These are phyloP conservation scores for Fusarium fracticaudum DNA, from an alignment of 2,329 filamentous ascomycete species.

Conservation along the genomic window DNA sequence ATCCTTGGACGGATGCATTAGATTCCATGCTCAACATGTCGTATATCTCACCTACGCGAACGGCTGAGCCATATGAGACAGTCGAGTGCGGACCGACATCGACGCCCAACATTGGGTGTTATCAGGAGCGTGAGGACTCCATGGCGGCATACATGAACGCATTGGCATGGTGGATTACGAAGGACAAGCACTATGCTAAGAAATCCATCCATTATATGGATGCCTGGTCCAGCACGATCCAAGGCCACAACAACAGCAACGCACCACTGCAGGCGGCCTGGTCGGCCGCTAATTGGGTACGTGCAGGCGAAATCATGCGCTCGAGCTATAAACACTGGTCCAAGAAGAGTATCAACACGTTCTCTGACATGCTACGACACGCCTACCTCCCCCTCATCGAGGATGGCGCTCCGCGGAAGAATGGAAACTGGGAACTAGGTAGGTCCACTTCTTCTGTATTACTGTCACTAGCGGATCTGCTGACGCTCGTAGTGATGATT, in stretches of 20 bases:
- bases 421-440: neutral
- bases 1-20: neutral
- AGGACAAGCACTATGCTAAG: neutral
- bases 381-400: neutral
- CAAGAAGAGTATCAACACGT: neutral
- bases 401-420: neutral
- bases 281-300: neutral
- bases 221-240: neutral
- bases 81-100: neutral
- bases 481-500: neutral
- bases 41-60: neutral
- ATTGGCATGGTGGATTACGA: neutral
- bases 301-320: neutral
- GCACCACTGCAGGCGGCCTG: neutral
- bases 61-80: neutral
- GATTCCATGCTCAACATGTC: neutral
- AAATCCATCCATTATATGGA: neutral
- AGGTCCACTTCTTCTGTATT: neutral
- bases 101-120: neutral
- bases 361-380: neutral
- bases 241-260: neutral
- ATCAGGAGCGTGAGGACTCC: neutral
- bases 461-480: neutral
- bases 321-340: neutral
- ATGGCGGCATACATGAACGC: neutral